Evolutionary conservation across 2,329 filamentous ascomycete genomes (phyloP), one percentile per base, ranked within the genome.

Genomic region (Akanthomyces lecanii): DNA sequence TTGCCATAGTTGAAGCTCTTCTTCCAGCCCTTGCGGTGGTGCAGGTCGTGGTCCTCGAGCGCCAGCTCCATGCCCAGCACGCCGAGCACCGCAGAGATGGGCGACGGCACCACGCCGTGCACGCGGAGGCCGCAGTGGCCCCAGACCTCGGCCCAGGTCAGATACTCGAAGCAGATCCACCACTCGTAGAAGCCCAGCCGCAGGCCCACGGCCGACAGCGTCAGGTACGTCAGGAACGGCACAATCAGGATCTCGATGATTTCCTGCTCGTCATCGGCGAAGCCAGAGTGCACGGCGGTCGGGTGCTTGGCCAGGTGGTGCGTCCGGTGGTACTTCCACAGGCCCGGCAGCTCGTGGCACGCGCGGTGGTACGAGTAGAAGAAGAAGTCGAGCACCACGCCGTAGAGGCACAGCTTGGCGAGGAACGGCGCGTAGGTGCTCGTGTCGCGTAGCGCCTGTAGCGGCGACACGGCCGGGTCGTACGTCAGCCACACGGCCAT

Each of bases 131-230:
- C 76, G 25, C 71, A 74, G 58, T 78, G 76, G 10, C 76, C 76
- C 33, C 70, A 67, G 6, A 77, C 60, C 63, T 78, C 76, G n/a
- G 74, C 66, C 67, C 73, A 80, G 5, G 76, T 70, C 33, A 80
- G 70, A 56, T 78, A 80, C 62, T 76, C 70, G 58, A 78, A 74
- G 66, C 77, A 79, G 16, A 80, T 65, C 77, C 78, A 80, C 77
- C 75, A 78, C 47, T 79, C 77, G 52, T 79, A 79, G 66, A 80
- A 80, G 1, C 75, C 76, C 73, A 79, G 75, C 0, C 75, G 77
- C 5, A 79, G 38, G 0, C 77, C 76, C 38, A 70, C 5, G 5
- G 60, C 16, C 60, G 70, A 74, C n/a, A 79, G 61, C 1, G 70
- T 74, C 48, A 69, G 67, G 64, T 73, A 79, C 1, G 77, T 73